These are phyloP conservation scores for Hypoxylon sp. DNA, from an alignment of 2,329 filamentous ascomycete genomes.

Conservation along the genomic window DNA sequence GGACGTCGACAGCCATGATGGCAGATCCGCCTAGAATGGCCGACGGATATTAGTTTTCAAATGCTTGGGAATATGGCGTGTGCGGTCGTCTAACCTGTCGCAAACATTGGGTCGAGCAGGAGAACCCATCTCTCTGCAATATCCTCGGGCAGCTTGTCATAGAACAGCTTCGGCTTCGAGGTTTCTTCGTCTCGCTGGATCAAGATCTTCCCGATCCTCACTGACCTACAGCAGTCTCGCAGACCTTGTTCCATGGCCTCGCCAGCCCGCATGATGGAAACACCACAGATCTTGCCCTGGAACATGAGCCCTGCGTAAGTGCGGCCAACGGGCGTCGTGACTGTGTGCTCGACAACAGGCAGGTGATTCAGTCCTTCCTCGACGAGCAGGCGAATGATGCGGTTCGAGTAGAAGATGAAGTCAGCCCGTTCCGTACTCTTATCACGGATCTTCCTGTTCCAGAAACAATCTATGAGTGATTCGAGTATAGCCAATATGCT, in stretches of 20 bases:
- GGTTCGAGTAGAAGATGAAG: constrained; percentile 99
- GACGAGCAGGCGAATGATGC: constrained; percentile 94
- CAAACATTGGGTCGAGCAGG: constrained; percentile 97
- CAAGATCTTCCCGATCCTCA: constrained; percentile 96
- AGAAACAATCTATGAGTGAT: constrained; percentile 25
- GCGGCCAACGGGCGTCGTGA: constrained; percentile 89
- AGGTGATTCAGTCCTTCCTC: constrained; percentile 98
- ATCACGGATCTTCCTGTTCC: constrained; percentile 87
- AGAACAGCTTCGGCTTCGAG: constrained; percentile 89
- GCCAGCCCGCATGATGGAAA: constrained; percentile 97
- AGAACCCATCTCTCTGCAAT: constrained; percentile 93
- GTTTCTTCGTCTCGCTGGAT: constrained; percentile 98
- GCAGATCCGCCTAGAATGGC: constrained; percentile 79
- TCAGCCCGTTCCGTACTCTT: constrained; percentile 89
- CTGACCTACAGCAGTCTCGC: constrained; percentile 95
- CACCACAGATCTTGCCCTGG: constrained; percentile 97
- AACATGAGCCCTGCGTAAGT: constrained; percentile 92
- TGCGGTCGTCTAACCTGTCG: constrained; percentile 71
- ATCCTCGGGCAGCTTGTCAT: constrained; percentile 95
- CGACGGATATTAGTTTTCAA: constrained; percentile 22
- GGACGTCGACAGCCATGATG: constrained; percentile 94
- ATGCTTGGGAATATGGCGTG: neutral
- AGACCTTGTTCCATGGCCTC: constrained; percentile 99
- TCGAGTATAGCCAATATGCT: constrained; percentile 22
- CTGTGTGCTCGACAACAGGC: constrained; percentile 85